phyloP scores from a whole-genome alignment of 225 moss, liverwort and hornwort genomes.

The Polytrichum commune region DNA sequence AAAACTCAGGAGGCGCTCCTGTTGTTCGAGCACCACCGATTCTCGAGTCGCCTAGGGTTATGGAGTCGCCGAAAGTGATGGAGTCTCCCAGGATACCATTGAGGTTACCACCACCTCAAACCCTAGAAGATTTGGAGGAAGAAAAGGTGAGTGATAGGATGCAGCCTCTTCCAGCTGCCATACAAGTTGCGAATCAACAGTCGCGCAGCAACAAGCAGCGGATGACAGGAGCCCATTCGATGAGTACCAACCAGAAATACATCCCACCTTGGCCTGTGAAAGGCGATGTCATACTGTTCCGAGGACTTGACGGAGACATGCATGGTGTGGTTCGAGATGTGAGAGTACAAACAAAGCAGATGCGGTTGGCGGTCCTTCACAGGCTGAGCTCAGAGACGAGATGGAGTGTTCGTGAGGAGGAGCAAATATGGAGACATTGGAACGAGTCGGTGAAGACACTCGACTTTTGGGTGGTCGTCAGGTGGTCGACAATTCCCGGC shows the following conservation, averaged over 20 bases:
- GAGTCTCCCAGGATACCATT: constrained; percentile 33
- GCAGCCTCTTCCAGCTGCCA: constrained; percentile 16
- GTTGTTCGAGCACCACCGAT: not conserved
- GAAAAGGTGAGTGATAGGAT: constrained; percentile 17
- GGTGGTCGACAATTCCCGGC: constrained; percentile 41
- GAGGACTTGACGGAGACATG: constrained; percentile 40
- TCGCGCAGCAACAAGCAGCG: constrained; percentile 14
- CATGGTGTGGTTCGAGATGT: constrained; percentile 54
- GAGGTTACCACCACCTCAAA: constrained; percentile 21
- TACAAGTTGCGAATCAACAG: constrained; percentile 29
- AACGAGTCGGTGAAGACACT: constrained; percentile 49
- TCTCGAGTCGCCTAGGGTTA: constrained; percentile 2
- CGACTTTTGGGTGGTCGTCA: constrained; percentile 49
- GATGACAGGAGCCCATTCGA: constrained; percentile 10
- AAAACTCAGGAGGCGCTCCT: too few relatives aligned
- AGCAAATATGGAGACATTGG: constrained; percentile 44
- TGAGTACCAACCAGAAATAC: constrained; percentile 33
- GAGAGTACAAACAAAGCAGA: constrained; percentile 42
- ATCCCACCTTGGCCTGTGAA: constrained; percentile 64
- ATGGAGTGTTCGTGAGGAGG: constrained; percentile 57
- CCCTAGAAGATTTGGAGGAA: constrained; percentile 30
- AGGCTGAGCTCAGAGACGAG: constrained; percentile 43
- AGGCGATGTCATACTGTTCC: constrained; percentile 45
- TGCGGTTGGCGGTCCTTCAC: constrained; percentile 44
- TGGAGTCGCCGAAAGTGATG: constrained; percentile 35